Evolutionary conservation across 1,139 yeast genomes (phyloP), one percentile per base, ranked within the genome.

Genomic region (Scheffersomyces segobiensis): DNA sequence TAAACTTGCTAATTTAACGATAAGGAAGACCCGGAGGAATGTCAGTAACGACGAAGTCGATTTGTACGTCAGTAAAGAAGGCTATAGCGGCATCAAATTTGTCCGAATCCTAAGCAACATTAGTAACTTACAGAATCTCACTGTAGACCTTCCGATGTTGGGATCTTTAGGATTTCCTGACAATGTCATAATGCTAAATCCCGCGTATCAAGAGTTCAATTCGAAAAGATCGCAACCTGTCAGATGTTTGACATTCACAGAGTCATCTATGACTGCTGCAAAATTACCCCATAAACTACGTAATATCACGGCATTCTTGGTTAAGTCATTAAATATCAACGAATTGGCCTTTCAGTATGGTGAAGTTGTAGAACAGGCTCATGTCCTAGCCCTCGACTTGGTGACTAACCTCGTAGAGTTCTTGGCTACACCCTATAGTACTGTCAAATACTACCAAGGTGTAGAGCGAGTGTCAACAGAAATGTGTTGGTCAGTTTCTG

Each of bases 401-500:
- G 56, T 71, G 6, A 64, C 67, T 6, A 67, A 71, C 50, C 64
- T 73, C 50, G 64, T 71, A 5, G 57, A 62, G 52, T 56, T 59
- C 42, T 53, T 66, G 12, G 53, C 60, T 17, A 46, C 54, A 7
- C 48, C 57, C 1, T 26, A 22, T n/a, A 20, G 24, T 10, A 48
- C 17, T 48, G 50, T 48, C 24, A 48, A 21, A 21, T 49, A 55
- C 54, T 61, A 54, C 60, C 58, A 19, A 47, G 62, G 50, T 17
- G 57, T 62, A 19, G 46, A 53, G 20, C 56, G 42, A 53, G 68
- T 63, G 3, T 60, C 67, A 5, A 57, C 73, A 10, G 76, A 72
- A 56, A 71, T 73, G 59, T 71, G 76, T 50, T 76, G 80, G 80
- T 72, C 78, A 0, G 65, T 73, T 10, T 62, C 71, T 0, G 76